Evolutionary conservation across 306 rosid genomes (phyloP).

Genomic region (Mimosa bimucronata): DNA sequence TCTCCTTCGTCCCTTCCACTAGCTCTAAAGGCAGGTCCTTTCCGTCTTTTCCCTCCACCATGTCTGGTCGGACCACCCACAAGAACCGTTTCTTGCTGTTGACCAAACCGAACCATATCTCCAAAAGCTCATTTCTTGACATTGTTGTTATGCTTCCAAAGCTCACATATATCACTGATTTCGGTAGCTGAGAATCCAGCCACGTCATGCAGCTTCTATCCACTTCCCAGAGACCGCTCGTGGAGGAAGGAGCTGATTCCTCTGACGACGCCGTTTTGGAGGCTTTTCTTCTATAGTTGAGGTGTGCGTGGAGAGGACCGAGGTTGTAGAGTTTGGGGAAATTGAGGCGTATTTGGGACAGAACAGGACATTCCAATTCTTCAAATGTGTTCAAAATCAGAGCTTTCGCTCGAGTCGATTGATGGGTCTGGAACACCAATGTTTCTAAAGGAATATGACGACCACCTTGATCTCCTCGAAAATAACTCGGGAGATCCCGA

Average conservation of each 20-base stretch:
- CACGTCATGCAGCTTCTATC: slow-evolving; percentile 54
- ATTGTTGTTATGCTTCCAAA: slow-evolving; percentile 45
- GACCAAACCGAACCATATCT: slow-evolving; percentile 53
- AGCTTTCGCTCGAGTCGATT: slow-evolving; percentile 38
- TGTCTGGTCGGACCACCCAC: slow-evolving; percentile 45
- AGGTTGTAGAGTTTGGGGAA: slow-evolving; percentile 47
- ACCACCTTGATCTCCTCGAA: background rate
- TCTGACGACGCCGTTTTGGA: background rate
- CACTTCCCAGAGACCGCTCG: slow-evolving; percentile 22
- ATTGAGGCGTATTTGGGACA: slow-evolving; percentile 30
- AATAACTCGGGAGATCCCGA: slow-evolving; percentile 59
- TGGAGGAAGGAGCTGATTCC: background rate
- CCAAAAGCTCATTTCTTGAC: background rate
- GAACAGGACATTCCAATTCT: slow-evolving; percentile 55
- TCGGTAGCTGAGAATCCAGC: slow-evolving; percentile 52
- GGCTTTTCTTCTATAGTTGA: slow-evolving; percentile 12
- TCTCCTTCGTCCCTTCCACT: slow-evolving; percentile 9
- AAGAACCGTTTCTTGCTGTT: slow-evolving; percentile 40
- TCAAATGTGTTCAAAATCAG: slow-evolving; percentile 66
- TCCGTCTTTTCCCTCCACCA: background rate
- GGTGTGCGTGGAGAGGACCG: slow-evolving; percentile 58
- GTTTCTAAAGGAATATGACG: background rate
- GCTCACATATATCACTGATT: slow-evolving; percentile 50
- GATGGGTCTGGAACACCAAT: background rate
- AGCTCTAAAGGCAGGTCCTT: background rate